These are phyloP conservation scores for Cystofilobasidium macerans DNA, from an alignment of 768 basidiomycete species.

Conservation along the genomic window DNA sequence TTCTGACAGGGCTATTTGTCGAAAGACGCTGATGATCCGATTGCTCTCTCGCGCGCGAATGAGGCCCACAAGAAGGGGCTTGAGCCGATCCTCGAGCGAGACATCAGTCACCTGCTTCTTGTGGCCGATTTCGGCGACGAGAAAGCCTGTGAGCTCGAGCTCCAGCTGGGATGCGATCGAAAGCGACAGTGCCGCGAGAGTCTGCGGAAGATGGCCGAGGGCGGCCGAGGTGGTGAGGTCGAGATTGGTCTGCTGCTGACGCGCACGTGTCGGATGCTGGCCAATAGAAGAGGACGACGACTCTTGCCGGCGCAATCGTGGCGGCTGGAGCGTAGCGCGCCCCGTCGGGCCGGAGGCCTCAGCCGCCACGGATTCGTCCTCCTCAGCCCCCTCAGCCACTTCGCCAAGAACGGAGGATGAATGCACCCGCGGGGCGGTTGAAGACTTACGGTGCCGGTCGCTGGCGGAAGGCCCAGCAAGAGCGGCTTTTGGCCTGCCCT, in stretches of 20 bases:
- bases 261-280: background rate
- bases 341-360: slow-evolving; percentile 57
- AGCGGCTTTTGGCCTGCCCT: slow-evolving; percentile 16
- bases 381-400: slow-evolving; percentile 24
- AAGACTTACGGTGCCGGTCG: background rate
- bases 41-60: slow-evolving; percentile 22
- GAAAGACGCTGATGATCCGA: slow-evolving; percentile 29
- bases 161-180: slow-evolving; percentile 69
- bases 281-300: background rate
- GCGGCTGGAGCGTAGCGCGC: slow-evolving; percentile 17
- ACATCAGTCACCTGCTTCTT: background rate
- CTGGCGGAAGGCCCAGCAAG: no score
- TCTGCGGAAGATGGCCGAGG: slow-evolving; percentile 62
- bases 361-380: slow-evolving; percentile 26
- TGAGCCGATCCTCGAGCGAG: slow-evolving; percentile 38
- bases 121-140: slow-evolving; percentile 51
- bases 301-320: background rate
- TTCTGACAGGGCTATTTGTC: slow-evolving; percentile 55
- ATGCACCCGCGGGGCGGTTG: background rate
- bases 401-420: slow-evolving; percentile 23
- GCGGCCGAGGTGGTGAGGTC: slow-evolving; percentile 60
- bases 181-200: slow-evolving; percentile 57
- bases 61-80: slow-evolving; percentile 67
- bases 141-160: slow-evolving; percentile 60
- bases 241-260: background rate